Conservation (phyloP, 768 basidiomycete genomes). For the Hypsizygus marmoreus region DNA sequence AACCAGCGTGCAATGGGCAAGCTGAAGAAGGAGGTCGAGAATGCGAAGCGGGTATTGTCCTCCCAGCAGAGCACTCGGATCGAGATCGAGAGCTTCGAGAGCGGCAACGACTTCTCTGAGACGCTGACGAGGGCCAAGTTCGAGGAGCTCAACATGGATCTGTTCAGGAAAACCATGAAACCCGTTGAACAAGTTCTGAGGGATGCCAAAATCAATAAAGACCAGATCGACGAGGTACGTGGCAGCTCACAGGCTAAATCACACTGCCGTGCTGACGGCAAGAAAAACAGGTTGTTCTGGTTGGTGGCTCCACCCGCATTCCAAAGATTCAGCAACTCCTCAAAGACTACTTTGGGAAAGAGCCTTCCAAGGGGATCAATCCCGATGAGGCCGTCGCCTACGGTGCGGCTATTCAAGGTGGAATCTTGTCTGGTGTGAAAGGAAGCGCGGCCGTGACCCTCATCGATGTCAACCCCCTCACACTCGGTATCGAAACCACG, state of each 20-base stretch:
- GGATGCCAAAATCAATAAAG: slow-evolving; percentile 79
- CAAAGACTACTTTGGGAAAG: slow-evolving; percentile 68
- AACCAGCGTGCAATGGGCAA: slow-evolving; percentile 70
- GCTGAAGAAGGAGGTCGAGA: slow-evolving; percentile 71
- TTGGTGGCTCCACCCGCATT: slow-evolving; percentile 73
- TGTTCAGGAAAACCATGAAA: slow-evolving; percentile 84
- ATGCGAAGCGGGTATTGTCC: slow-evolving; percentile 72
- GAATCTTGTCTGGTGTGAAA: slow-evolving; percentile 61
- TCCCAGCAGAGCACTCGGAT: slow-evolving; percentile 48
- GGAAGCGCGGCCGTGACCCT: slow-evolving; percentile 54
- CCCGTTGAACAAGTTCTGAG: slow-evolving; percentile 83
- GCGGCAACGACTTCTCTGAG: slow-evolving; percentile 79
- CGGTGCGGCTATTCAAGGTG: slow-evolving; percentile 72
- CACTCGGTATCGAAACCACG: slow-evolving; percentile 64
- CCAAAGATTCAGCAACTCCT: slow-evolving; percentile 69
- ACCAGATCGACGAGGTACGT: slow-evolving; percentile 67
- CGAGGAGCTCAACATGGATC: slow-evolving; percentile 81
- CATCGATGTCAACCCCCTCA: slow-evolving; percentile 59
- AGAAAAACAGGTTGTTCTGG: slow-evolving; percentile 46
- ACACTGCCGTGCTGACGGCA: too few relatives aligned
- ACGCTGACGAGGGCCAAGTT: slow-evolving; percentile 82
- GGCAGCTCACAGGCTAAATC: neutral
- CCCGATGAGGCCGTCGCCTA: slow-evolving; percentile 77
- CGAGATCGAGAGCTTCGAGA: slow-evolving; percentile 70
- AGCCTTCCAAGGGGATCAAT: slow-evolving; percentile 67